phyloP scores from a whole-genome alignment of 345 rosid genomes.

The Lepidium aucheri region DNA sequence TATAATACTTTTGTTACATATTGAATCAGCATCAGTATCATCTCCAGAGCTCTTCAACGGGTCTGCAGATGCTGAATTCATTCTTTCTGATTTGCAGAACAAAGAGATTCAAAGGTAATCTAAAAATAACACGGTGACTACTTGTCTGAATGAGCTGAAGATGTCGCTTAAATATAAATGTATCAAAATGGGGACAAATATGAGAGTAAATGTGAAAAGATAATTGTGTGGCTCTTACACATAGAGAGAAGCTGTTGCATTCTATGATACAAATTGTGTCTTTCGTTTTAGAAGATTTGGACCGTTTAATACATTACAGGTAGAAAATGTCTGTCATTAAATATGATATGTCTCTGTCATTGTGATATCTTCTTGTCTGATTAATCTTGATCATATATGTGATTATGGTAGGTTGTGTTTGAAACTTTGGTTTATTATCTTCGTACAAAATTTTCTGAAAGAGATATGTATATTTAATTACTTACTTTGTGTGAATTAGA shows the following conservation, averaged over 20 bases:
- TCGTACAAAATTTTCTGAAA: background rate
- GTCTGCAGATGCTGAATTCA: constrained; percentile 21
- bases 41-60: constrained; percentile 28
- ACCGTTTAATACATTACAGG: background rate
- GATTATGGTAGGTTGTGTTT: background rate
- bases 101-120: background rate
- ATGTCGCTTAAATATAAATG: background rate
- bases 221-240: constrained; percentile 44
- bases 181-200: constrained; percentile 14
- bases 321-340: constrained; percentile 8
- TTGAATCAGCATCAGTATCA: constrained; percentile 24
- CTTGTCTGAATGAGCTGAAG: background rate
- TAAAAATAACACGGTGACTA: background rate
- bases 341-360: background rate
- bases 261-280: background rate
- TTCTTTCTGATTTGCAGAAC: background rate
- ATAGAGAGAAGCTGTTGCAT: constrained; percentile 1
- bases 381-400: background rate
- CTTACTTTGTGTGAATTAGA: background rate
- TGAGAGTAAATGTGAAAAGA: constrained; percentile 37
- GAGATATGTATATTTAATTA: background rate
- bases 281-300: constrained; percentile 3
- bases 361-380: background rate
- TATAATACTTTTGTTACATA: constrained; percentile 36
- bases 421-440: background rate